Percentiles rank a stretch among this genome's conserved stretches.
Conservation (phyloP, 2,329 filamentous ascomycete genomes). For the Acarospora socialis region DNA sequence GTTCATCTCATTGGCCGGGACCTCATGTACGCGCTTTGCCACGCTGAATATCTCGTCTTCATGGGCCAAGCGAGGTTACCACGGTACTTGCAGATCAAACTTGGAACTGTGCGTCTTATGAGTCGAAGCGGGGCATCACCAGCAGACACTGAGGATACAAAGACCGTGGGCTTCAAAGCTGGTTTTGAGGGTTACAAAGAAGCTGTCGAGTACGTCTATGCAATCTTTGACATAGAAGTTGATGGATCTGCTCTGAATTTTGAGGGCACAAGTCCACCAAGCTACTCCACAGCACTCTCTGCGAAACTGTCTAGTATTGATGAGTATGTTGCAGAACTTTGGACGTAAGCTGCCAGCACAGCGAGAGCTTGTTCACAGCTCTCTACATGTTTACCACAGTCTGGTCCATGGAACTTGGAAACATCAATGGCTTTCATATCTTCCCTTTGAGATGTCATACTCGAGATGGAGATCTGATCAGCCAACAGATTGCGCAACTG, state of each 20-base stretch:
- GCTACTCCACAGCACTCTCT: too few relatives aligned
- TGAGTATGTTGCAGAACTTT: constrained; percentile 2
- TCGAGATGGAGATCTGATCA: background rate
- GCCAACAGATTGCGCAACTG: constrained; percentile 1
- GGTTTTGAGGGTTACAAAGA: constrained; percentile 4
- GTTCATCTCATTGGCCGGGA: constrained; percentile 3
- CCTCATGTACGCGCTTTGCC: constrained; percentile 3
- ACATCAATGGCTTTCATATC: constrained; percentile 2
- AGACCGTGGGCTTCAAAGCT: constrained; percentile 1
- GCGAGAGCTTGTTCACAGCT: background rate
- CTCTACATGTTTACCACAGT: constrained; percentile 1
- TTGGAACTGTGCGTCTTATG: constrained; percentile 1
- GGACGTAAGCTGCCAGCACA: constrained; percentile 1
- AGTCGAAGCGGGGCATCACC: constrained; percentile 3
- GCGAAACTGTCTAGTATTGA: too few relatives aligned
- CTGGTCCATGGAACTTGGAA: constrained; percentile 3
- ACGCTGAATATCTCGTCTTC: constrained; percentile 6
- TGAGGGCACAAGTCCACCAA: too few relatives aligned
- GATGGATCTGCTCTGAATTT: constrained; percentile 1
- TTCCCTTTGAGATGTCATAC: constrained; percentile 1
- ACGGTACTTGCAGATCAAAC: background rate
- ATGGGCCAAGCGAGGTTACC: constrained; percentile 2
- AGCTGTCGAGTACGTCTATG: constrained; percentile 1
- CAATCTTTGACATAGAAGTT: constrained; percentile 1
- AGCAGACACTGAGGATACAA: constrained; percentile 1